A percentile compares a stretch with the other conserved stretches of the same genome.
These are phyloP conservation scores for Gracilariopsis chorda DNA, from an alignment of 23 red algal species.

Conservation along the genomic window DNA sequence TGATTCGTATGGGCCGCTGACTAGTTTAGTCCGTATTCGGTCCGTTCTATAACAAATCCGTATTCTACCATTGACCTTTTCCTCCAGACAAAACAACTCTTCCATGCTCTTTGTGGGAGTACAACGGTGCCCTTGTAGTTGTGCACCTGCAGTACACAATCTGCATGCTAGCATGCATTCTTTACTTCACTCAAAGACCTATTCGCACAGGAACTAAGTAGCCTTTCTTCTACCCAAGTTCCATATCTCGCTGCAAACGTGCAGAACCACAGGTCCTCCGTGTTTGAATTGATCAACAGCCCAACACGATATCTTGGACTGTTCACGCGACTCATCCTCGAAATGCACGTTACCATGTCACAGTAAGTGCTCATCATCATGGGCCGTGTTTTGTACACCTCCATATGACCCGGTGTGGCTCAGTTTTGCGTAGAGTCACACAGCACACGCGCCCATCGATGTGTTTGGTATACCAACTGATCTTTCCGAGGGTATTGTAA, in stretches of 20 bases:
- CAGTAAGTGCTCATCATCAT: conserved; percentile 62
- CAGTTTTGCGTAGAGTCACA: conserved; percentile 20
- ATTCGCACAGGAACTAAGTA: neutral
- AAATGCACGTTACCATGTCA: neutral
- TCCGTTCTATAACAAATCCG: too few species aligned
- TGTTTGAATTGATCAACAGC: neutral
- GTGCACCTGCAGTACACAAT: too few species aligned
- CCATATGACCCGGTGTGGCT: conserved; percentile 45
- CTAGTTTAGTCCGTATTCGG: too few species aligned
- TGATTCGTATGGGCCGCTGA: too few species aligned
- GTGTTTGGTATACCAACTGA: neutral
- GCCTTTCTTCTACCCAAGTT: neutral
- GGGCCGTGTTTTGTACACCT: neutral
- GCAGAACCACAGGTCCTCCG: conserved; percentile 5
- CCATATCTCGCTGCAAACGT: conserved; percentile 19
- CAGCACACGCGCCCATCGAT: conserved; percentile 4
- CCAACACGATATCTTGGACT: conserved; percentile 11
- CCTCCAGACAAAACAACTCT: too few species aligned
- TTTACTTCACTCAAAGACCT: conserved; percentile 22
- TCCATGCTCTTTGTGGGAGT: too few species aligned
- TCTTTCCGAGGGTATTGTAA: neutral
- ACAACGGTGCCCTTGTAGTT: too few species aligned
- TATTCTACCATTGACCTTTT: too few species aligned
- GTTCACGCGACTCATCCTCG: neutral
- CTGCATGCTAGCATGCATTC: too few species aligned